Evolutionary conservation across 306 rosid genomes (phyloP).

Genomic region (Sphenostylis stenocarpa): DNA sequence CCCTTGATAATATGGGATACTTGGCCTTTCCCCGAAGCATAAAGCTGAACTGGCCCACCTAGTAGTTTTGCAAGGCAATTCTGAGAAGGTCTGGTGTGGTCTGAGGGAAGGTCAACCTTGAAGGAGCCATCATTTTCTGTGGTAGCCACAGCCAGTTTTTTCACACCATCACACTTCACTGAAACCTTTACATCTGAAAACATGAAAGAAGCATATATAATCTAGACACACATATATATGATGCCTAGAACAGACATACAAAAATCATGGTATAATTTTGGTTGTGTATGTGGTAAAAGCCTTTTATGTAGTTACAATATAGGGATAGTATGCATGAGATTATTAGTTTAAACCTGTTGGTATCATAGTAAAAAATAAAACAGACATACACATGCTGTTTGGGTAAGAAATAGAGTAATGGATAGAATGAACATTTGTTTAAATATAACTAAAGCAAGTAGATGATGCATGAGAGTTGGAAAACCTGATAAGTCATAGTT

Average conservation of each 20-base stretch:
- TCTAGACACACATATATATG: background rate
- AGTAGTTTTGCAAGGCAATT: constrained; percentile 62
- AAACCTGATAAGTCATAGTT: constrained; percentile 62
- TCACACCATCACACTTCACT: constrained; percentile 66
- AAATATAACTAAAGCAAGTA: background rate
- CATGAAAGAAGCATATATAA: background rate
- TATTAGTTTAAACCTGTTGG: too few species aligned
- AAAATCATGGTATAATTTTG: too few species aligned
- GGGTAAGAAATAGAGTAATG: background rate
- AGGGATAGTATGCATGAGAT: too few species aligned
- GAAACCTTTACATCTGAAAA: constrained; percentile 58
- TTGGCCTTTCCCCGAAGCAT: constrained; percentile 40
- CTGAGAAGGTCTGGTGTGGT: constrained; percentile 18
- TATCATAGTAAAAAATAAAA: too few species aligned
- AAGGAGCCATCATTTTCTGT: constrained; percentile 71
- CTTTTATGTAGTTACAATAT: too few species aligned
- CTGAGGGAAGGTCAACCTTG: constrained; percentile 50
- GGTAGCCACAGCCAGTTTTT: constrained; percentile 46
- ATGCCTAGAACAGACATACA: background rate
- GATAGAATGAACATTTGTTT: background rate
- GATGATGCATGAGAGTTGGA: background rate
- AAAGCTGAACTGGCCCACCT: constrained; percentile 77
- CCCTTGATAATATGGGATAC: constrained; percentile 48
- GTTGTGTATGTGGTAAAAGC: too few species aligned
- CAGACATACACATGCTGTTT: background rate